Base-by-base conservation (phyloP, 495 filamentous ascomycete species). In the Podospora australis region DNA sequence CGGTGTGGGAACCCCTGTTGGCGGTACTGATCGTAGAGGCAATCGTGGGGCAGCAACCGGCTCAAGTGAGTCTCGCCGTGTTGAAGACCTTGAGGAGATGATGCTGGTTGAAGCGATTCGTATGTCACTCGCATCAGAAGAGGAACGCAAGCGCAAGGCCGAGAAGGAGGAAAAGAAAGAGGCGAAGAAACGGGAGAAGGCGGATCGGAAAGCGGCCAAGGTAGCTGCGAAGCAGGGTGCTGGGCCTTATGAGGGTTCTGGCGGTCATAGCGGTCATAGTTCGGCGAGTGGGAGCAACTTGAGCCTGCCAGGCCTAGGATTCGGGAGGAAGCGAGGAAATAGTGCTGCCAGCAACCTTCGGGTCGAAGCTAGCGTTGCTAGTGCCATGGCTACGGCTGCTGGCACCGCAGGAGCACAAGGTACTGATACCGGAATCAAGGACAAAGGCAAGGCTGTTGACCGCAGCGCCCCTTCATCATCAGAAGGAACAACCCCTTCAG, bases 31-130 rank as follows among this genome's bases (percentile, higher is more conserved):
- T 6, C 49, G 53, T 29, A 50, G 43, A 4, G 20, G 39, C 6
- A 30, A 53, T 10, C 43, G 49, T 4, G 23, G 19, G 26, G 35
- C 61, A 49, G 28, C 25, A 1, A 50, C 14, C n/a, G 59, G 48
- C 16, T 21, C 32, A 3, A n/a, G 46, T 44, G 54, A 28, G 49
- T 73, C 87, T 42, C 70, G 82, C 41, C 73, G 88, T 38, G 74
- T 92, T 44, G 88, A 94, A 36, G 91, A 96, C 56, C 70, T 97
- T 9, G 92, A 98, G 60, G 91, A 95, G 39, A 87, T 97, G 73
- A 98, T 98, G 92, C 87, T 96, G 78, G 86, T 90, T 75, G 92
- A 97, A 62, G 92, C 92, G 2, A 91, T 98, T 44, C 74, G 92
- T 24, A 66, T 95, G 39, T 94, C 88, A 41, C 71, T 97, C 21